Evolutionary conservation across 139 green algal species (phyloP).

Genomic region (Ulvella scutata): DNA sequence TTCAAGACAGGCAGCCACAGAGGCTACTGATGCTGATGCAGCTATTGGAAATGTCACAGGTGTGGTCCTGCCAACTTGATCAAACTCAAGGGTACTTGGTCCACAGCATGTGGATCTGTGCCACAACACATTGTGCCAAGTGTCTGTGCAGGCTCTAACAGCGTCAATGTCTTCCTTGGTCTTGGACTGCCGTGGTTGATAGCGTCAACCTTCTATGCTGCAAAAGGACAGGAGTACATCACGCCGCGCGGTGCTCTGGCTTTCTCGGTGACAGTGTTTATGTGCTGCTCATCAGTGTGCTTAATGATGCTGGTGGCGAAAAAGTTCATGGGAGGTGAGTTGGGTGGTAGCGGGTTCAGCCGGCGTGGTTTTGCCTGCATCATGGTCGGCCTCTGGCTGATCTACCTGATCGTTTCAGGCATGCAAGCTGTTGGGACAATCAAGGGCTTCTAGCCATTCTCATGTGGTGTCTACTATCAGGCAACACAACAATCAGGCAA

Average conservation of each 20-base stretch:
- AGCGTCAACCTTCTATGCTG: conserved; percentile 15
- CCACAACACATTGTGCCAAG: background rate
- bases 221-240: conserved; percentile 10
- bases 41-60: conserved; percentile 33
- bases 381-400: background rate
- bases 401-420: conserved; percentile 7
- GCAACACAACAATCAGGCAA: too few species aligned
- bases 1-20: conserved; percentile 9
- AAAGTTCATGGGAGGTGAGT: conserved; percentile 4
- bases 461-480: too few species aligned
- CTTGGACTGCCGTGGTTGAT: conserved; percentile 29
- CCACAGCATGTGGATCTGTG: too few species aligned
- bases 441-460: conserved; percentile 11
- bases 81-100: background rate
- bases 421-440: conserved; percentile 1
- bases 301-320: background rate
- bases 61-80: background rate
- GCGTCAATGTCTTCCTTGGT: conserved; percentile 28
- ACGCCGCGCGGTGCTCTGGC: conserved; percentile 8
- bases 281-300: background rate
- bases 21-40: conserved; percentile 22
- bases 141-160: conserved; percentile 14
- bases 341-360: conserved; percentile 3
- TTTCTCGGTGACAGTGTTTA: conserved; percentile 13
- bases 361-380: background rate